Conservation (phyloP, 2,329 filamentous ascomycete species). For the Teratosphaeria destructans region DNA sequence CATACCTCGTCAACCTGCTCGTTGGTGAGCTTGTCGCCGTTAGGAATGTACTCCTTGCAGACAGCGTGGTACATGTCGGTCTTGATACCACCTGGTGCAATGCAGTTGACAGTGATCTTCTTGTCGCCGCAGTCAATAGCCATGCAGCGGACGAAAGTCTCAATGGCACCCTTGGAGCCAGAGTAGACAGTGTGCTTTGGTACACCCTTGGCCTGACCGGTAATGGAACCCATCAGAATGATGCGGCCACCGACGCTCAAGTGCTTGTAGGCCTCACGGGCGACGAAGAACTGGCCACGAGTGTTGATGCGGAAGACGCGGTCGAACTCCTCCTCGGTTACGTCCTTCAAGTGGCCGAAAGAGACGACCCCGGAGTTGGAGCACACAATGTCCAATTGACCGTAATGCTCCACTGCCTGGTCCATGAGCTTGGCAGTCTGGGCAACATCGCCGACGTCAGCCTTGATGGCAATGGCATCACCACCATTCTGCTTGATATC, state of each 20-base stretch:
- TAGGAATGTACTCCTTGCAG: slow-evolving; percentile 53
- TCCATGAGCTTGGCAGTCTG: slow-evolving; percentile 56
- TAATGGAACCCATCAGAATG: slow-evolving; percentile 48
- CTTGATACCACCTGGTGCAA: slow-evolving; percentile 47
- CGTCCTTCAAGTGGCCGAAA: slow-evolving; percentile 44
- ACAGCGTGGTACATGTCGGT: slow-evolving; percentile 53
- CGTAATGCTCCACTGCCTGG: slow-evolving; percentile 52
- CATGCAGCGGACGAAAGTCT: slow-evolving; percentile 46
- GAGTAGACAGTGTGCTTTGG: slow-evolving; percentile 46
- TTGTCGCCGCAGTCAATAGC: slow-evolving; percentile 45
- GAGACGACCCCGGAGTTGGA: slow-evolving; percentile 54
- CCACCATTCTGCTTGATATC: slow-evolving; percentile 55
- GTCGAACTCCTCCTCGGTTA: slow-evolving; percentile 46
- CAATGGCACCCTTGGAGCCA: slow-evolving; percentile 44
- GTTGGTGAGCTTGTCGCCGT: slow-evolving; percentile 44
- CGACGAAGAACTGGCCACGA: slow-evolving; percentile 54
- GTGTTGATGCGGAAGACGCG: slow-evolving; percentile 53
- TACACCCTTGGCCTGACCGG: slow-evolving; percentile 46
- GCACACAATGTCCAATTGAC: slow-evolving; percentile 59
- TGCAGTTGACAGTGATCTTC: slow-evolving; percentile 51
- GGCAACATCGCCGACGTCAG: slow-evolving; percentile 55
- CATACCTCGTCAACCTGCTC: slow-evolving; percentile 46
- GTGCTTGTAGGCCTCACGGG: slow-evolving; percentile 45
- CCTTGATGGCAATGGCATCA: slow-evolving; percentile 55
- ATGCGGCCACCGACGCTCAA: slow-evolving; percentile 42